Evolutionary conservation across 192 early-diverging fungal species (phyloP).

Genomic region (Entomortierella chlamydospora): DNA sequence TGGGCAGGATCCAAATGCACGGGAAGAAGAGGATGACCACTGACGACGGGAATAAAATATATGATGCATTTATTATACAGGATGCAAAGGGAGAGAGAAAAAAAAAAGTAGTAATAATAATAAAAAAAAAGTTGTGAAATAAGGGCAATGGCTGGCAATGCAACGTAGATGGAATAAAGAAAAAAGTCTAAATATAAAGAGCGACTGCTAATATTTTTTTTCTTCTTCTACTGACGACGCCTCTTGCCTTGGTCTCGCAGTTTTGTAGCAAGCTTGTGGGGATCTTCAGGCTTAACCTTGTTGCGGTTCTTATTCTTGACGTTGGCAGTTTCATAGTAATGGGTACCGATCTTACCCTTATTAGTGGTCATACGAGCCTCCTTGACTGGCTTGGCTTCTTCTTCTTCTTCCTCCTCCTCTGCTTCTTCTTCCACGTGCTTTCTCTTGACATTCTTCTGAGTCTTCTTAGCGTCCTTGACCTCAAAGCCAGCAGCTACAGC

Average conservation of each 20-base stretch:
- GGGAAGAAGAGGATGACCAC: constrained; percentile 19
- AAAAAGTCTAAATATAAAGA: neutral
- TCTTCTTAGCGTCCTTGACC: constrained; percentile 32
- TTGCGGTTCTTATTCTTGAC: constrained; percentile 95
- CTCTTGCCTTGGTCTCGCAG: constrained; percentile 60
- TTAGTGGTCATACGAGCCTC: constrained; percentile 88
- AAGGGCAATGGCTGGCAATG: too few relatives aligned
- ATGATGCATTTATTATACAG: constrained; percentile 25
- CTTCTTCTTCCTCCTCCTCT: constrained; percentile 41
- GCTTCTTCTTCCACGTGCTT: constrained; percentile 49
- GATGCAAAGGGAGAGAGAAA: too few relatives aligned
- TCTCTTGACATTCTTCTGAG: constrained; percentile 31
- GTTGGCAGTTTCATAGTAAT: constrained; percentile 94
- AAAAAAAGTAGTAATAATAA: neutral
- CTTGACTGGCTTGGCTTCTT: constrained; percentile 65
- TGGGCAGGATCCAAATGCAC: constrained; percentile 75
- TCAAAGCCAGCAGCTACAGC: constrained; percentile 21
- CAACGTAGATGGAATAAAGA: neutral
- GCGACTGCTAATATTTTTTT: neutral
- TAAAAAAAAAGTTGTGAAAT: constrained; percentile 14
- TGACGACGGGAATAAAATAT: neutral
- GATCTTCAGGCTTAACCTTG: constrained; percentile 79
- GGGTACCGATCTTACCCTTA: constrained; percentile 89
- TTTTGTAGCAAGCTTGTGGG: constrained; percentile 60
- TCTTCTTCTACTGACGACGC: constrained; percentile 35